Evolutionary conservation across 345 rosid species (phyloP), one percentile per base, ranked within the genome.

Genomic region (Boechera divaricarpa): DNA sequence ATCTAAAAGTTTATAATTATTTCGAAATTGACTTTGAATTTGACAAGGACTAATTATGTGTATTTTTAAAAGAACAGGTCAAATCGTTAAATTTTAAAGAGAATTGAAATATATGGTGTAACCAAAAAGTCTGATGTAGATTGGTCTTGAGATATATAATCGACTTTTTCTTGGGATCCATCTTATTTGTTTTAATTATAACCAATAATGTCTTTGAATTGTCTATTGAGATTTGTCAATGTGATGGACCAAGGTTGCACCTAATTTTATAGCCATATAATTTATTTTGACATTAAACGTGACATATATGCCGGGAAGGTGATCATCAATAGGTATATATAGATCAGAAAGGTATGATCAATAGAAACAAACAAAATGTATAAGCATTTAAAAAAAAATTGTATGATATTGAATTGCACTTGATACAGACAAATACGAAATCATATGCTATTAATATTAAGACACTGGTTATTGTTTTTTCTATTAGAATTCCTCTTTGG

Each of bases 231-330:
- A 36, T 49, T 49, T 62, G 36, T 63, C 33, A 77, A 64, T 55
- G 67, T 77, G 77, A 77, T 70, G 77, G 80, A 58, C 81, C 81
- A 51, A 56, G 15, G 58, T 55, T 70, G 70, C 52, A 71, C 71
- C 70, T 71, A 56, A 64, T 21, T 35, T 36, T 41, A 16, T 18
- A 15, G 63, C 41, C 73, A 70, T 58, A 58, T 13, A 70, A 70
- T 31, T 57, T 42, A 42, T 6, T 70, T 70, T 44, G 39, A 31
- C 18, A 36, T 44, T 48, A 38, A 49, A 47, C 60, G 10, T 72
- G 41, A 28, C 60, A 61, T 24, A 44, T 47, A 57, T 57, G 74
- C 33, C 5, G 32, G 48, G 44, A 39, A 68, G 42, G 18, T 41
- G 32, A 57, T 70, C 45, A 49, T 18, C 21, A 44, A 0, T 28